A percentile compares a stretch with the other conserved stretches of the same genome.
These are phyloP conservation scores for Lathyrus tuberosus DNA, from an alignment of 306 rosid species.

Conservation along the genomic window DNA sequence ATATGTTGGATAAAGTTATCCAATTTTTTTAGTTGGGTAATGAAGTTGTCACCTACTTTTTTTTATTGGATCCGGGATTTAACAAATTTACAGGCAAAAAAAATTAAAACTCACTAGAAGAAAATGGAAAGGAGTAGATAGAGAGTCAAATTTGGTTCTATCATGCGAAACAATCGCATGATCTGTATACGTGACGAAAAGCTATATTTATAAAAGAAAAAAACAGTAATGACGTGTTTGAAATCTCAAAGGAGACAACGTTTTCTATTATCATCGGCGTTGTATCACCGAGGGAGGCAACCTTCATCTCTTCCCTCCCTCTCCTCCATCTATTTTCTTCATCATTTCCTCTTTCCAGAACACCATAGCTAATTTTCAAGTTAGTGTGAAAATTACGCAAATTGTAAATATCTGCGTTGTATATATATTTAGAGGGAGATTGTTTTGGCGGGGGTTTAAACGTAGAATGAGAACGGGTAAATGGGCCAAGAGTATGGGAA, in stretches of 20 bases:
- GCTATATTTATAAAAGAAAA: conserved; percentile 22
- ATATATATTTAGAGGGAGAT: not conserved
- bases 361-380: too few species aligned
- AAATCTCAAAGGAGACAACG: conserved; percentile 2
- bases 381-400: too few species aligned
- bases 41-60: too few species aligned
- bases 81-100: not conserved
- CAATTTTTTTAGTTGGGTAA: too few species aligned
- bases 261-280: conserved; percentile 30
- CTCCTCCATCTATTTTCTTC: not conserved
- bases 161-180: not conserved
- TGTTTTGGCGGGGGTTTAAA: conserved; percentile 30
- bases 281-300: conserved; percentile 6
- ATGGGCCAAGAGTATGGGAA: conserved; percentile 68
- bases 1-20: too few species aligned
- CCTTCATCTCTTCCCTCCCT: conserved; percentile 3
- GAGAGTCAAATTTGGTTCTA: conserved; percentile 22
- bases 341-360: too few species aligned
- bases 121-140: not conserved
- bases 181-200: not conserved
- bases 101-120: not conserved
- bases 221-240: conserved; percentile 10
- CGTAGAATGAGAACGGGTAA: conserved; percentile 53
- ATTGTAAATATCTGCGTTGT: too few species aligned
- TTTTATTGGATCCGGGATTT: not conserved